Base-by-base conservation (phyloP, 257 asterid species). In the Primulina eburnea region DNA sequence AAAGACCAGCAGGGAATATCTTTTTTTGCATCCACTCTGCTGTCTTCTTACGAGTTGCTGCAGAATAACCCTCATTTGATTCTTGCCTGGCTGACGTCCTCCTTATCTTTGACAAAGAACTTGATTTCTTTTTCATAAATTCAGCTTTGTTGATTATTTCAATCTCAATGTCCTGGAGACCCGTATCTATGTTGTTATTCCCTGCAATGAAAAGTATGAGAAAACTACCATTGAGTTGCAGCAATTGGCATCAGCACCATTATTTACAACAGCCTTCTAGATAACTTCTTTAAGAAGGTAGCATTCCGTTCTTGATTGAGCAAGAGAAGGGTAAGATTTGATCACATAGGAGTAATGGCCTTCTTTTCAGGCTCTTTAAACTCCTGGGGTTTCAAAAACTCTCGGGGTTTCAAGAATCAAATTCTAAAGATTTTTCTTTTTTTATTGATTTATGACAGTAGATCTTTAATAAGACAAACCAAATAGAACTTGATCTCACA, bases 91-190 rank as follows among this genome's bases (percentile, higher is more conserved):
- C 8, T 24, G 74, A 37, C 14, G 14, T 38, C 65, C 73, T 38
- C 65, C 73, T 11, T 10, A 2, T 60, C 61, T 59, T 73, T 11
- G 82, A 30, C 73, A 37, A 29, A 55, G 28, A 65, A 70, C n/a
- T 40, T 30, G 53, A 32, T 62, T 62, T 62, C 21, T 11, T 56
- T 26, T 38, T 74, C 69, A 16, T 67, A 64, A 78, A 47, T 47
- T 59, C 68, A 12, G 75, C 57, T 71, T 71, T 56, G 35, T 47
- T 73, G 28, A 62, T 50, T 40, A 16, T 59, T 68, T 62, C 24
- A 34, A 75, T 32, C 62, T 5, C 69, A 16, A 2, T 12, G 28
- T 50, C 75, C 7, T 50, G 18, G 21, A 69, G 16, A 35, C 5
- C 57, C 52, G 4, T 71, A 28, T 68, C 61, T 16, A 59, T 78